phyloP scores from a whole-genome alignment of 208 protist genomes.

The Trypanosomatidae sp. region DNA sequence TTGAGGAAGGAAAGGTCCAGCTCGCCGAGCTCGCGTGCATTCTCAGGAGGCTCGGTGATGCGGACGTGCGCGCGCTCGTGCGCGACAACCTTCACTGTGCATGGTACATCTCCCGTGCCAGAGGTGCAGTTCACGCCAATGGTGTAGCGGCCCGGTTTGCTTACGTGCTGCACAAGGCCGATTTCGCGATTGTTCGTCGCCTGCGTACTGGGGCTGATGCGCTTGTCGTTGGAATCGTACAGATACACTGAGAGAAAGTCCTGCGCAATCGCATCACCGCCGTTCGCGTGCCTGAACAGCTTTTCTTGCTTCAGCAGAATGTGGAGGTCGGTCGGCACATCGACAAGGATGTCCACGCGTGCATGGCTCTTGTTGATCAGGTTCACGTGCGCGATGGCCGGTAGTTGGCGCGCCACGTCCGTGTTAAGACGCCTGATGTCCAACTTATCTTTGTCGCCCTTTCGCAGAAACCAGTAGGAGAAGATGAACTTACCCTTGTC shows the following conservation, averaged over 20 bases:
- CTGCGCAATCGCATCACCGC: conserved; percentile 65
- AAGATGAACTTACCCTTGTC: conserved; percentile 85
- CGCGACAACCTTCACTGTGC: conserved; percentile 65
- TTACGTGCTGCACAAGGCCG: conserved; percentile 61
- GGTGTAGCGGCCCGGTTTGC: conserved; percentile 63
- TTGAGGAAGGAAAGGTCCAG: conserved; percentile 75
- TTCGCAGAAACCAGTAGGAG: conserved; percentile 66
- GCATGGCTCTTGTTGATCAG: conserved; percentile 47
- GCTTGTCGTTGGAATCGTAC: conserved; percentile 67
- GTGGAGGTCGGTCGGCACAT: conserved; percentile 71
- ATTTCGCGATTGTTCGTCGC: conserved; percentile 81
- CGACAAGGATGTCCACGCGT: conserved; percentile 80
- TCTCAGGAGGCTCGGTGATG: conserved; percentile 66
- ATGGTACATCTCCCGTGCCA: conserved; percentile 55
- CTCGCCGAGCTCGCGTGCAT: conserved; percentile 61
- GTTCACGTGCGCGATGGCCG: conserved; percentile 69
- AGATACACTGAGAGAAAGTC: conserved; percentile 80
- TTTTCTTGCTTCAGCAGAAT: conserved; percentile 78
- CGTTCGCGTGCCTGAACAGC: conserved; percentile 46
- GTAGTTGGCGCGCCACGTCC: conserved; percentile 56
- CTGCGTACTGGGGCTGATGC: conserved; percentile 45
- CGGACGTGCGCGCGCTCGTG: conserved; percentile 60
- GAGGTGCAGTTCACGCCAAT: conserved; percentile 62
- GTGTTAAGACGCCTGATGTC: conserved; percentile 43
- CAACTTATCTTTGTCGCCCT: conserved; percentile 39